phyloP scores from a whole-genome alignment of 495 filamentous ascomycete genomes.

The Tuber borchii region DNA sequence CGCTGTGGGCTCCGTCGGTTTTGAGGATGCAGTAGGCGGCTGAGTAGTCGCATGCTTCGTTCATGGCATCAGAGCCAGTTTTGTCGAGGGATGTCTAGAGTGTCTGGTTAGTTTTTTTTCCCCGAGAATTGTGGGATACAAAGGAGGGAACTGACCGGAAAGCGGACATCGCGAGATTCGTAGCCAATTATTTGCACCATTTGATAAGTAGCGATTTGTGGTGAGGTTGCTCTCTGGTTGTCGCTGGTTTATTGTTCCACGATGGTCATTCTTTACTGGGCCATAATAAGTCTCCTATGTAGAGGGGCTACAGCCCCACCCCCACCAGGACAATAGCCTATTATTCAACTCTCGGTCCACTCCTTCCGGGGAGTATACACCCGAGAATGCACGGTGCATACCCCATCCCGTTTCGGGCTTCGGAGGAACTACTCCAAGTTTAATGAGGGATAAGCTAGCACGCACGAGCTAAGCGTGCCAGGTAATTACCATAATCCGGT shows the following conservation, averaged over 20 bases:
- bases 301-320: neutral
- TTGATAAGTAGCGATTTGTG: neutral
- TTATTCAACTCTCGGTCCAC: neutral
- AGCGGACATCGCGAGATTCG: constrained; percentile 78
- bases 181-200: constrained; percentile 63
- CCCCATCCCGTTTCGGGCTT: neutral
- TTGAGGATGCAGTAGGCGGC: constrained; percentile 86
- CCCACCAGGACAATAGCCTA: neutral
- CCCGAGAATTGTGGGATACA: neutral
- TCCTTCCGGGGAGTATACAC: neutral
- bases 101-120: constrained; percentile 2
- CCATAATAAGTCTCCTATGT: neutral
- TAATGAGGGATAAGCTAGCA: neutral
- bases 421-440: neutral
- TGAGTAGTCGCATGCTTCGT: constrained; percentile 87
- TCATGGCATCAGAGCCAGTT: constrained; percentile 96
- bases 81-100: constrained; percentile 79
- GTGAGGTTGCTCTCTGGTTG: neutral
- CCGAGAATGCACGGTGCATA: neutral
- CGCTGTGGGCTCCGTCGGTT: constrained; percentile 64
- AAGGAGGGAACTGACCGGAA: constrained; percentile 57
- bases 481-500: neutral
- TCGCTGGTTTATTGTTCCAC: neutral
- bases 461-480: neutral
- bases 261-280: neutral